phyloP scores from a whole-genome alignment of 2,329 filamentous ascomycete species.

The Fusarium multiceps region DNA sequence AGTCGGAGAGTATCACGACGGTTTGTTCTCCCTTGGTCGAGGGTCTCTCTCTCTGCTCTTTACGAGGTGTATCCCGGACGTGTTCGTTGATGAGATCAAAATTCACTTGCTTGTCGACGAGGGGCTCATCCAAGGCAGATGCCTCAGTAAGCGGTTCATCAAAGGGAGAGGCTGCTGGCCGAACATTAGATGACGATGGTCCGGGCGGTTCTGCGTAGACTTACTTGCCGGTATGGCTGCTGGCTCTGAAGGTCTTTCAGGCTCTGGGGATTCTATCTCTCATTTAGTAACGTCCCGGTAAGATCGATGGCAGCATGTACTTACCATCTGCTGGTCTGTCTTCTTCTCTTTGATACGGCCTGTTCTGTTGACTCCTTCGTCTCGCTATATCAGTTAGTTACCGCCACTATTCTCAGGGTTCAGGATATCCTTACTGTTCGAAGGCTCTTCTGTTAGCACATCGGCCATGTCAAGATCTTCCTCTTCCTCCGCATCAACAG shows the following conservation, averaged over 20 bases:
- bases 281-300: background rate
- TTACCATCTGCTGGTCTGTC: background rate
- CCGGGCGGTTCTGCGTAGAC: background rate
- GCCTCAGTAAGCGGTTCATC: background rate
- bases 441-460: background rate
- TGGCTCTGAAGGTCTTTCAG: background rate
- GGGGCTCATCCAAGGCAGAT: background rate
- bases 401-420: no score
- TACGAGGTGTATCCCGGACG: background rate
- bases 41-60: background rate
- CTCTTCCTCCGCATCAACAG: background rate
- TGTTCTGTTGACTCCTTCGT: background rate
- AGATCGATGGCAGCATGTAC: background rate
- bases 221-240: background rate
- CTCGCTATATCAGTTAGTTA: background rate
- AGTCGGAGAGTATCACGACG: background rate
- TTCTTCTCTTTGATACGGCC: background rate
- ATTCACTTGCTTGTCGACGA: background rate
- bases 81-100: background rate
- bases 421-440: background rate
- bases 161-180: background rate
- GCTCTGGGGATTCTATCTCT: background rate
- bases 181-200: background rate
- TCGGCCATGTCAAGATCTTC: background rate
- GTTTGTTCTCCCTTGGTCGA: no score